Evolutionary conservation across 768 basidiomycete species (phyloP), one percentile per base, ranked within the genome.

Genomic region (Suillus subluteus): DNA sequence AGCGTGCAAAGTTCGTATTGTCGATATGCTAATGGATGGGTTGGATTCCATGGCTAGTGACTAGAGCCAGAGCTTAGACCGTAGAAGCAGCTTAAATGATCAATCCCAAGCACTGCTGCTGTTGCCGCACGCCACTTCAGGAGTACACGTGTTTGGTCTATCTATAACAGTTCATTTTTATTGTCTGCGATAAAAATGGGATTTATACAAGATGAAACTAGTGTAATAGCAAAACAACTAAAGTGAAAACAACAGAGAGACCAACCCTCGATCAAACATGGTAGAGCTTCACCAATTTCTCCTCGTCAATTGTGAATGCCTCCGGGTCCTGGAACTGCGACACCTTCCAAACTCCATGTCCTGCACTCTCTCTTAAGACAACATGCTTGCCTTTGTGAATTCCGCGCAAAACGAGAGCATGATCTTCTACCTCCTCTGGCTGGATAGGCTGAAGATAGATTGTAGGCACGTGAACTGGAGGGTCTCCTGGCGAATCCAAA

Each of bases 321-420:
- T 59, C 62, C 1, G 65, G 32, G 52, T 69, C 64, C 43, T 72
- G 54, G 48, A 72, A 69, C 61, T 54, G 71, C 43, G 64, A 64
- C 16, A 78, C 76, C 16, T 63, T 62, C 76, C 76, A 77, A 43
- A 71, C 44, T 0, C 41, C 72, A 4, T 70, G 69, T 48, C 82
- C 77, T 37, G 80, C 71, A 38, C 71, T 69, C 65, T 83, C 79
- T 43, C 82, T 74, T 66, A 88, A 75, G 48, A 84, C 78, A 66
- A 87, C 81, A 64, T 81, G 75, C 26, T 73, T 73, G 21, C 85
- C 86, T 68, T 78, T 83, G 44, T 75, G 67, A 23, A 71, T 65
- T 1, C 86, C 88, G 6, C 80, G 79, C 62, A 88, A 74, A 26
- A 82, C 80, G 50, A 90, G 67, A 6, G 87, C 89, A 46, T 80